A percentile compares a stretch with the other conserved stretches of the same genome.
Conservation (phyloP, 305 asterid genomes). For the Solanum chacoense region DNA sequence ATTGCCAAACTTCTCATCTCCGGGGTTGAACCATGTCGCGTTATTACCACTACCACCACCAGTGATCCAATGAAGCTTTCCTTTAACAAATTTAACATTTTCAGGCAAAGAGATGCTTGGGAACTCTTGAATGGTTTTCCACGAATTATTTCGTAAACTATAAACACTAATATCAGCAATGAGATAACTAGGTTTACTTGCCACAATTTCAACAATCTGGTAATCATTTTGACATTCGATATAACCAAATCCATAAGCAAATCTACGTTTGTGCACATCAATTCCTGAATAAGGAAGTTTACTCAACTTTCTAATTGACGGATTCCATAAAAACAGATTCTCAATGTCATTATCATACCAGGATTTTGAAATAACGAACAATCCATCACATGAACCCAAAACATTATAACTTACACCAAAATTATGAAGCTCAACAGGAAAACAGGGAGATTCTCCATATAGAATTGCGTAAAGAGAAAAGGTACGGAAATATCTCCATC, state of each 20-base stretch:
- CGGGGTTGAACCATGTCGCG: neutral
- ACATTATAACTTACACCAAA: neutral
- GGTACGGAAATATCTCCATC: neutral
- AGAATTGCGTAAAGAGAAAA: neutral
- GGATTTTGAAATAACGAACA: neutral
- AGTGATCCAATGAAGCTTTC: neutral
- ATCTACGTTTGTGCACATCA: neutral
- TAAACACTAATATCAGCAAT: neutral
- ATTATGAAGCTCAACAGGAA: neutral
- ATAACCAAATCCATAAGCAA: neutral
- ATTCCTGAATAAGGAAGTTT: neutral
- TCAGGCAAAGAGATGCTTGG: neutral
- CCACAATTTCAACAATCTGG: neutral
- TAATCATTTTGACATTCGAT: neutral
- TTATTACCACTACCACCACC: neutral
- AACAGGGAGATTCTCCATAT: neutral
- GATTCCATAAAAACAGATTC: neutral
- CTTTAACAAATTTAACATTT: neutral
- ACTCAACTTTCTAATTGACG: neutral
- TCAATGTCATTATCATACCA: neutral
- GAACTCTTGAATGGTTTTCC: neutral
- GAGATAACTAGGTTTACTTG: neutral
- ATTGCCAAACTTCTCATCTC: neutral
- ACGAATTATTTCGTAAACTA: neutral
- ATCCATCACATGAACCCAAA: neutral